These are phyloP conservation scores for Zymoseptoria brevis DNA, from an alignment of 2,329 filamentous ascomycete species.

Conservation along the genomic window DNA sequence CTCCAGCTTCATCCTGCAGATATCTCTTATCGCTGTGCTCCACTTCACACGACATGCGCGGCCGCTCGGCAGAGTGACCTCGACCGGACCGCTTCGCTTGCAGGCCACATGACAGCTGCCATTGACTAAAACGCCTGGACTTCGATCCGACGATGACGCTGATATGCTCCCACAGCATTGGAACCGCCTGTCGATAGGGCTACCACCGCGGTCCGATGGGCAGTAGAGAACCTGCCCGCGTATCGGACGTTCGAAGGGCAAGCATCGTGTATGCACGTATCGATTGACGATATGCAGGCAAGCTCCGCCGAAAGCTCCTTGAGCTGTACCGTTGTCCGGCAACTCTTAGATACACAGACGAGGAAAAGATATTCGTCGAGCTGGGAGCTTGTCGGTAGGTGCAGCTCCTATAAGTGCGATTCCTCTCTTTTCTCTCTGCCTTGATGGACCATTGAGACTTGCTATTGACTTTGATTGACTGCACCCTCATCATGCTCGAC, in stretches of 20 bases:
- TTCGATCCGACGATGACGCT: background rate
- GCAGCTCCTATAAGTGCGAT: background rate
- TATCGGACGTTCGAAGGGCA: slow-evolving; percentile 16
- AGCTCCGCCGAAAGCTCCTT: slow-evolving; percentile 6
- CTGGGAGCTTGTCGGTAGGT: background rate
- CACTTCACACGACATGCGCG: background rate
- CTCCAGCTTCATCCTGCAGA: background rate
- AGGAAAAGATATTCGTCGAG: background rate
- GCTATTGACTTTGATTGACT: background rate
- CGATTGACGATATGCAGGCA: slow-evolving; percentile 9
- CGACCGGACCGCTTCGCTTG: background rate
- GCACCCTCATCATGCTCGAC: background rate
- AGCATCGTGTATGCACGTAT: slow-evolving; percentile 9
- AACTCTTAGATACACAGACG: slow-evolving; percentile 13
- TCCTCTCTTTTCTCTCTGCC: background rate
- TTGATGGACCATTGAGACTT: background rate
- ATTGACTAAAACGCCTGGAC: slow-evolving; percentile 10
- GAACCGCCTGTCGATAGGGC: background rate
- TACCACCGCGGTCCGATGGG: background rate
- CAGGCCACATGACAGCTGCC: slow-evolving; percentile 7
- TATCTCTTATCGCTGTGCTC: slow-evolving; percentile 14
- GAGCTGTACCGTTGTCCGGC: slow-evolving; percentile 4
- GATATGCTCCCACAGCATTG: background rate
- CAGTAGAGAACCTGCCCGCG: slow-evolving; percentile 4
- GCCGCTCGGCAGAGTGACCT: background rate